Base-by-base conservation (phyloP, 129 eudicot genomes). In the Pseudognaphalium luteoalbum region DNA sequence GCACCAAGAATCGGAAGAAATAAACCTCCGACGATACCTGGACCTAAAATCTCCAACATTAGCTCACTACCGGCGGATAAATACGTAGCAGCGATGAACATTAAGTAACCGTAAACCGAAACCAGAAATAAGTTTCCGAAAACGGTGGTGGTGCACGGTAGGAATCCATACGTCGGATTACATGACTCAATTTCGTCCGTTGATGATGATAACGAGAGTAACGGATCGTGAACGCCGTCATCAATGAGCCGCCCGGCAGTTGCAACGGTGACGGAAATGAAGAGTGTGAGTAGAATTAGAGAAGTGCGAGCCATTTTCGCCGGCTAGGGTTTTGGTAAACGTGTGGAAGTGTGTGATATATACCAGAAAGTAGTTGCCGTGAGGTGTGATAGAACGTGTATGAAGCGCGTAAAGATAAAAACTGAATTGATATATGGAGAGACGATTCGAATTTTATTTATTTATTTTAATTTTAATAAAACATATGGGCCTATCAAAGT, bases 1-100 rank as follows among this genome's bases (percentile, higher is more conserved):
- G 97, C 97, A 5, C 97, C 97, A 73, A 91, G 97, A 34, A 85
- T 52, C 0, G 95, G 97, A 60, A 91, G 92, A 20, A 91, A 83
- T 1, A 91, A 86, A 0, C 97, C 97, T 34, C 97, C 97, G 41
- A 91, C 86, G 68, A 91, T 76, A 7, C 97, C 97, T 11, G 97
- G 95, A 4, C 97, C 92, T 30, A 91, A 79, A 78, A 91, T 83
- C 83, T 91, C 95, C 78, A 91, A 73, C 87, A 91, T 76, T 3
- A 91, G 83, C 84, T 91, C 97, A 58, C 91, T 88, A 3, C 94
- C 97, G 28, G 74, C 35, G 54, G 94, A 86, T 21, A 91, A 74
- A 78, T 80, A 88, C 42, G 91, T 91, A 12, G 97, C 97, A 22
- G 88, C 89, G 28, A 80, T 78, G 73, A 79, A 91, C 97, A 91